These are phyloP conservation scores for Ustilago vetiveriae DNA, from an alignment of 1,284 basidiomycete species.

Conservation along the genomic window DNA sequence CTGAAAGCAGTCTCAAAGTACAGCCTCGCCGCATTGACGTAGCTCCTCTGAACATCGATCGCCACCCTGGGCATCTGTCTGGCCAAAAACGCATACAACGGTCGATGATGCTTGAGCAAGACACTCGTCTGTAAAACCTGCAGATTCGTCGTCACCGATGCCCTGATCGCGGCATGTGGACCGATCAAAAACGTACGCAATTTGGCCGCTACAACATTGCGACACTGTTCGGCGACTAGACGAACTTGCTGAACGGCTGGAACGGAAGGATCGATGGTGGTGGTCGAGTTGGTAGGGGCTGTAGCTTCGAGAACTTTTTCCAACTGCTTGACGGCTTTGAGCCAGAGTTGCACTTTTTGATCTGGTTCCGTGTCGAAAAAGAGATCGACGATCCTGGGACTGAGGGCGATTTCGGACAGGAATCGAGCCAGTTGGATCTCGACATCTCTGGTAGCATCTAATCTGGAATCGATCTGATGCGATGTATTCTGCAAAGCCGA, in stretches of 20 bases:
- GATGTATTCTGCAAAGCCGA: constrained; percentile 88
- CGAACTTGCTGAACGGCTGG: constrained; percentile 82
- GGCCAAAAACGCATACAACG: constrained; percentile 85
- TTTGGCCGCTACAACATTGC: constrained; percentile 83
- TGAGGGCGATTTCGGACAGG: constrained; percentile 81
- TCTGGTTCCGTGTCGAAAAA: constrained; percentile 81
- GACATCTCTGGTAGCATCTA: constrained; percentile 84
- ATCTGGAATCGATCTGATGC: constrained; percentile 84
- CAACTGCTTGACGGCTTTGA: constrained; percentile 79
- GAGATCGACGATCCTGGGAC: constrained; percentile 79
- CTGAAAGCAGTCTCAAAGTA: constrained; percentile 97
- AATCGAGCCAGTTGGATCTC: constrained; percentile 85
- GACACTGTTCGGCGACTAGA: constrained; percentile 83
- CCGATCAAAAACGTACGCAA: constrained; percentile 86
- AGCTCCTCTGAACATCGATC: constrained; percentile 87
- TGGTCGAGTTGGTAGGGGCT: constrained; percentile 66
- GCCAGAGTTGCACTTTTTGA: constrained; percentile 73
- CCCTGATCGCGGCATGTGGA: constrained; percentile 81
- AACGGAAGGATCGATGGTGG: too few species aligned
- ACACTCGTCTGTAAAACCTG: constrained; percentile 89
- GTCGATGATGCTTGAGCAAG: constrained; percentile 75
- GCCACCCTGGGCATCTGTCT: constrained; percentile 84
- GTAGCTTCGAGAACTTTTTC: constrained; percentile 78
- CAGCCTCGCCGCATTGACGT: constrained; percentile 81
- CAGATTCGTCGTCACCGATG: constrained; percentile 88